Percentiles rank a stretch among this genome's conserved stretches.
Conservation (phyloP, 2,329 filamentous ascomycete species). For the Nothopassalora personata region DNA sequence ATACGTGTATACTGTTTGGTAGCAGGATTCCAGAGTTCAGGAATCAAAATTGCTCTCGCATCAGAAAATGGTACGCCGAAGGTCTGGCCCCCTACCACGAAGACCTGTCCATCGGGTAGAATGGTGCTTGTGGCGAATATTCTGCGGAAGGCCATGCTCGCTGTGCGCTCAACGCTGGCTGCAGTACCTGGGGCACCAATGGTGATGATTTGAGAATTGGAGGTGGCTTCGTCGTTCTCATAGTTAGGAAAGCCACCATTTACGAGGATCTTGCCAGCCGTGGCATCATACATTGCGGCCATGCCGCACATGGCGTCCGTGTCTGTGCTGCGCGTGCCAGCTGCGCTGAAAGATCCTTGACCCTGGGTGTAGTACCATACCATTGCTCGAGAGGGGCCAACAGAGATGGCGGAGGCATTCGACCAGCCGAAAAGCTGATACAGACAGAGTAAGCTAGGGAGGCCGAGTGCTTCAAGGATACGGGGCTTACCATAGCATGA, state of each 20-base stretch:
- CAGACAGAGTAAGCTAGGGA: too few species aligned
- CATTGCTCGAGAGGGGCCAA: constrained; percentile 50
- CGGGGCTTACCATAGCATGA: constrained; percentile 36
- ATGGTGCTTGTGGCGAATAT: constrained; percentile 24
- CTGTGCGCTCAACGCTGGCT: neutral
- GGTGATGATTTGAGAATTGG: constrained; percentile 48
- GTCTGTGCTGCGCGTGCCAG: constrained; percentile 43
- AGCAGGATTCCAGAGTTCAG: constrained; percentile 18
- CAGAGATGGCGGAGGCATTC: constrained; percentile 52
- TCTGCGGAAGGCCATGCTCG: constrained; percentile 27
- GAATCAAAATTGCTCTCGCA: constrained; percentile 14
- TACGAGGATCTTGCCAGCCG: constrained; percentile 49
- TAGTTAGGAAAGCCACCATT: constrained; percentile 48
- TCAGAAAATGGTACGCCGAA: constrained; percentile 15
- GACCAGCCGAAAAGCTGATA: constrained; percentile 39
- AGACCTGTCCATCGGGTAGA: constrained; percentile 32
- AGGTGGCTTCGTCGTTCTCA: constrained; percentile 37
- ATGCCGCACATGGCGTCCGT: constrained; percentile 53
- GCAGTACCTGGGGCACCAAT: constrained; percentile 30
- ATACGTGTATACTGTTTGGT: constrained; percentile 15
- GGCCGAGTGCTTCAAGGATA: too few species aligned
- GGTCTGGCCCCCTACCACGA: constrained; percentile 30
- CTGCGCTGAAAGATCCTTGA: constrained; percentile 37
- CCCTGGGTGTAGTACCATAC: constrained; percentile 52
- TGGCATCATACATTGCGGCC: constrained; percentile 54